Evolutionary conservation across 176 grass and related monocot species (phyloP), one percentile per base, ranked within the genome.

Genomic region (Alloteropsis semialata): DNA sequence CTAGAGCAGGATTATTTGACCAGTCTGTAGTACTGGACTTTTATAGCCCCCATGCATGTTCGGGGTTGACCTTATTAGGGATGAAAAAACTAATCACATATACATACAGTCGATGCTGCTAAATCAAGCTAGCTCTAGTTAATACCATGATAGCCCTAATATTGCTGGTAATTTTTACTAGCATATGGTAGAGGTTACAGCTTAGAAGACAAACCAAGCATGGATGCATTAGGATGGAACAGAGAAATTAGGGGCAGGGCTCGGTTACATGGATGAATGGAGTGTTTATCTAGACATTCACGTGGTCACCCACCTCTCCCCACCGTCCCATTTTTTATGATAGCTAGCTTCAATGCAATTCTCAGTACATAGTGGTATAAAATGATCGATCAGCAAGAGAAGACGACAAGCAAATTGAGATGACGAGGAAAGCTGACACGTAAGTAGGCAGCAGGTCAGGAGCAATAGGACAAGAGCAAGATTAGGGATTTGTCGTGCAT

Each of bases 1-100:
- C 44, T 80, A 51, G 77, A 80, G 61, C 61, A 66, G 32, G 59
- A 9, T 50, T 65, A 49, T 64, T 65, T 79, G 59, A 49, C 43
- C 3, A n/a, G 24, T 49, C 4, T 22, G n/a, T n/a, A n/a, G 43
- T 66, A n/a, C 30, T 6, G 30, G 32, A 24, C 49, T 39, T 34
- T 37, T 64, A n/a, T n/a, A 63, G 41, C 5, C 27, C 7, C 45
- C 9, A 13, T 55, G 63, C 78, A 80, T 63, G 78, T 80, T 68
- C 63, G 1, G 16, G 56, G 78, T 81, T 68, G 78, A 81, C 78
- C 44, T 72, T 46, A n/a, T 28, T 60, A 32, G 10, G 1, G 16
- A 22, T 10, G 28, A 24, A 62, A 49, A 32, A n/a, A 22, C 28
- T 43, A 15, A 49, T 19, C 50, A 24, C 1, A 8, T 5, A 44